phyloP scores from a whole-genome alignment of 345 rosid species.

The Geranium brycei region DNA sequence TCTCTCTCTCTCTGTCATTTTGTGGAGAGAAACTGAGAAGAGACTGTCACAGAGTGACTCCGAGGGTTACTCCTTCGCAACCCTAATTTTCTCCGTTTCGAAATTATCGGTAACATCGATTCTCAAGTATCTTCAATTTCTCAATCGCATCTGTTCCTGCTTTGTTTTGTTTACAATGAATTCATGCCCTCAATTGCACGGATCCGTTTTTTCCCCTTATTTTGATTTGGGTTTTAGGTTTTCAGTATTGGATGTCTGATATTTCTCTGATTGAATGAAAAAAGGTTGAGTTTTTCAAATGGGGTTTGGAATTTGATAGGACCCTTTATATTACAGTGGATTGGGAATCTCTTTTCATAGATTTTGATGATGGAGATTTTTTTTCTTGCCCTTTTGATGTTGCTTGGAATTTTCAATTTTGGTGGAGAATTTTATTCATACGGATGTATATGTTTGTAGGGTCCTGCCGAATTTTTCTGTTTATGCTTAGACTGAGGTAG shows the following conservation, averaged over 20 bases:
- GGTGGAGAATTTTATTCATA: too few relatives aligned
- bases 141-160: background rate
- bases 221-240: background rate
- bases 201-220: background rate
- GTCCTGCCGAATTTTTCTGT: too few relatives aligned
- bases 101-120: background rate
- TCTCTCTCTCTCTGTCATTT: too few relatives aligned
- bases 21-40: too few relatives aligned
- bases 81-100: background rate
- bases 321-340: background rate
- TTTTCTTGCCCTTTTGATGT: too few relatives aligned
- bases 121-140: background rate
- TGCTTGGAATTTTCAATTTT: too few relatives aligned
- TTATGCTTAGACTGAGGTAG: too few relatives aligned
- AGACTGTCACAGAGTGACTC: background rate
- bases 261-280: background rate
- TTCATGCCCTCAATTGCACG: background rate
- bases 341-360: background rate
- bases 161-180: too few relatives aligned
- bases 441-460: too few relatives aligned
- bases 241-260: too few relatives aligned
- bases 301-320: background rate
- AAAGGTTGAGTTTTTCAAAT: background rate
- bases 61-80: background rate
- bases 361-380: too few relatives aligned